phyloP scores from a whole-genome alignment of 2,329 filamentous ascomycete genomes.

The Plectosphaerella sp. region DNA sequence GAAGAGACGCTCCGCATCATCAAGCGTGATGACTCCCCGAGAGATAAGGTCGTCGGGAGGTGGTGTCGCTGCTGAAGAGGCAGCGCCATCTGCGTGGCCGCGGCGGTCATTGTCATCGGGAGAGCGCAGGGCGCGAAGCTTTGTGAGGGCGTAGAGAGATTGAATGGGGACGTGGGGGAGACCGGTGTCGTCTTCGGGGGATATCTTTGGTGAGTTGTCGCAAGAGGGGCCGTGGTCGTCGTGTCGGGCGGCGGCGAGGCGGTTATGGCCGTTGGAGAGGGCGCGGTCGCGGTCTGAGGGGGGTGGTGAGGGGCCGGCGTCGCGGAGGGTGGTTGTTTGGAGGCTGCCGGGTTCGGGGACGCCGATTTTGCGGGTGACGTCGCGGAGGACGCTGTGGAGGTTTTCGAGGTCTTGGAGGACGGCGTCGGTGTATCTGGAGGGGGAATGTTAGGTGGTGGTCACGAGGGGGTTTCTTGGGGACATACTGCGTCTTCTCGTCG shows the following conservation, averaged over 20 bases:
- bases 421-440: constrained; percentile 5
- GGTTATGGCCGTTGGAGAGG: not conserved
- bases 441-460: not conserved
- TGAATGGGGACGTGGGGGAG: constrained; percentile 32
- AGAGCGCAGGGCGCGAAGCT: constrained; percentile 28
- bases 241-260: constrained; percentile 2
- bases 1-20: constrained; percentile 48
- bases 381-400: constrained; percentile 7
- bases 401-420: constrained; percentile 11
- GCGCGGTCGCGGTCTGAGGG: not conserved
- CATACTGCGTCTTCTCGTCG: constrained; percentile 33
- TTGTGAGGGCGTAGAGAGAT: constrained; percentile 32
- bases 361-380: constrained; percentile 8
- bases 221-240: constrained; percentile 13
- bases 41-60: constrained; percentile 26
- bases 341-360: constrained; percentile 6
- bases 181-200: constrained; percentile 23
- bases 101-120: constrained; percentile 17
- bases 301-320: constrained; percentile 3
- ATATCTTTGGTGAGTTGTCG: constrained; percentile 16
- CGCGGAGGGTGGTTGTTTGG: constrained; percentile 2
- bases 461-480: not conserved
- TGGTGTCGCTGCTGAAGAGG: not conserved
- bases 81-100: not conserved
- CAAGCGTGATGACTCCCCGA: constrained; percentile 34